Evolutionary conservation across 805 yeast genomes (phyloP).

Genomic region (Tanozyma kutaoensis): DNA sequence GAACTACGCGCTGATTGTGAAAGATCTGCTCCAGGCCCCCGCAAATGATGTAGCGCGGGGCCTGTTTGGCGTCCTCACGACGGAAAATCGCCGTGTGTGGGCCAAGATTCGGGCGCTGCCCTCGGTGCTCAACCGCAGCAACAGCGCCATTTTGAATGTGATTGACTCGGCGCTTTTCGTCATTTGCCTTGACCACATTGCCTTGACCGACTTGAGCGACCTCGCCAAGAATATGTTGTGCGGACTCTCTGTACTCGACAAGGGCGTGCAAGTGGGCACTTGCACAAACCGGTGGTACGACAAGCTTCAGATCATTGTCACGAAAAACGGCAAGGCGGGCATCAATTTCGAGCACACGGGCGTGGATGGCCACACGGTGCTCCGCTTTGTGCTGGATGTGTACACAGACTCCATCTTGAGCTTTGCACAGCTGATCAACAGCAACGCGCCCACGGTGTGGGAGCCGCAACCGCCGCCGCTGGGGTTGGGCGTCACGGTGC

Average conservation of each 20-base stretch:
- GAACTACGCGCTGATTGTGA: conserved; percentile 63
- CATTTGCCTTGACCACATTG: conserved; percentile 71
- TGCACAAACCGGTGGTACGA: conserved; percentile 95
- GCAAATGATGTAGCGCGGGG: conserved; percentile 53
- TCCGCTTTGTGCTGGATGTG: conserved; percentile 78
- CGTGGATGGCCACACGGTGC: conserved; percentile 89
- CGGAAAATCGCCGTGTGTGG: conserved; percentile 85
- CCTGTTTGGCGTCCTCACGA: conserved; percentile 81
- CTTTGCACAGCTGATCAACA: conserved; percentile 74
- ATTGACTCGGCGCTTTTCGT: conserved; percentile 76
- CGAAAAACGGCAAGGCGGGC: conserved; percentile 85
- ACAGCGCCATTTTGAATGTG: conserved; percentile 58
- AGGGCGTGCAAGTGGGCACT: conserved; percentile 87
- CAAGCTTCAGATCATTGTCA: conserved; percentile 75
- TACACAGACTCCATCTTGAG: conserved; percentile 83
- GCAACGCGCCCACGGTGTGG: conserved; percentile 66
- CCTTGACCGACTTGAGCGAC: conserved; percentile 46
- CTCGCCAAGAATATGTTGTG: conserved; percentile 78
- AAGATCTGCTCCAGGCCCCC: conserved; percentile 49
- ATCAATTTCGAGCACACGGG: conserved; percentile 91
- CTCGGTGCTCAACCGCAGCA: conserved; percentile 30
- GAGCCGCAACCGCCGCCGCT: not conserved
- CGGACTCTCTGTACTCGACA: conserved; percentile 65
- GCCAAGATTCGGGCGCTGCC: conserved; percentile 51
- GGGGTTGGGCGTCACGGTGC: conserved; percentile 37